Percentiles rank a stretch among this genome's conserved stretches.
Conservation (phyloP, 306 rosid species). For the Notholithocarpus densiflorus region DNA sequence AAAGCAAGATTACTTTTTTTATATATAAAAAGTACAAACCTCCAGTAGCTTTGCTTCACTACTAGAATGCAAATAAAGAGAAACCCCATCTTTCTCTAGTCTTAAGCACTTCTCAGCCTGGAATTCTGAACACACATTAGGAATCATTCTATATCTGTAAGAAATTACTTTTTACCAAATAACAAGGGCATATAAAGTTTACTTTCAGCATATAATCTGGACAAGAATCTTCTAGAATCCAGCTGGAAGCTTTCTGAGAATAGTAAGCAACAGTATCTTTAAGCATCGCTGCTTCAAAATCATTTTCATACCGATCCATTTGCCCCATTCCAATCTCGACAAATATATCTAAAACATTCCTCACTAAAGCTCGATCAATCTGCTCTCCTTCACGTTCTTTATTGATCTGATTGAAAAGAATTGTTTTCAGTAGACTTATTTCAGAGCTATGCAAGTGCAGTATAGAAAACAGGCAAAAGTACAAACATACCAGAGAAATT, state of each 20-base stretch:
- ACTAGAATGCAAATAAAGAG: slow-evolving; percentile 39
- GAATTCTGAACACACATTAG: slow-evolving; percentile 1
- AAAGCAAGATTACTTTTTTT: too few relatives aligned
- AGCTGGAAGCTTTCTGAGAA: slow-evolving; percentile 48
- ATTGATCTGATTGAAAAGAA: slow-evolving; percentile 38
- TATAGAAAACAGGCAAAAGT: not conserved
- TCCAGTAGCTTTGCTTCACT: slow-evolving; percentile 43
- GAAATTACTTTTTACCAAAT: not conserved
- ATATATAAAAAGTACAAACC: not conserved
- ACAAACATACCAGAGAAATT: slow-evolving; percentile 49
- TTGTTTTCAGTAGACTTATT: not conserved
- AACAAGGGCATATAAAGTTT: not conserved
- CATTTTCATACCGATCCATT: slow-evolving; percentile 48
- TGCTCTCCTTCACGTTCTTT: slow-evolving; percentile 59
- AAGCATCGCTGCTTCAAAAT: slow-evolving; percentile 50
- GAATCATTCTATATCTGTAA: not conserved
- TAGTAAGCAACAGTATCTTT: slow-evolving; percentile 44
- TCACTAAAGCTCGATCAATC: slow-evolving; percentile 55
- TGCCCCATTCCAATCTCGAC: slow-evolving; percentile 56
- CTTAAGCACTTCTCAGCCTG: slow-evolving; percentile 51
- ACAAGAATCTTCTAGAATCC: slow-evolving; percentile 55
- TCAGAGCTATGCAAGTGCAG: not conserved
- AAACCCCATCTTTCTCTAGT: slow-evolving; percentile 45
- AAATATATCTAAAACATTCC: slow-evolving; percentile 50
- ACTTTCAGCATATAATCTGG: slow-evolving; percentile 55